A percentile compares a stretch with the other conserved stretches of the same genome.
Evolutionary conservation across 805 yeast genomes (phyloP).

Genomic region (Pichia californica): DNA sequence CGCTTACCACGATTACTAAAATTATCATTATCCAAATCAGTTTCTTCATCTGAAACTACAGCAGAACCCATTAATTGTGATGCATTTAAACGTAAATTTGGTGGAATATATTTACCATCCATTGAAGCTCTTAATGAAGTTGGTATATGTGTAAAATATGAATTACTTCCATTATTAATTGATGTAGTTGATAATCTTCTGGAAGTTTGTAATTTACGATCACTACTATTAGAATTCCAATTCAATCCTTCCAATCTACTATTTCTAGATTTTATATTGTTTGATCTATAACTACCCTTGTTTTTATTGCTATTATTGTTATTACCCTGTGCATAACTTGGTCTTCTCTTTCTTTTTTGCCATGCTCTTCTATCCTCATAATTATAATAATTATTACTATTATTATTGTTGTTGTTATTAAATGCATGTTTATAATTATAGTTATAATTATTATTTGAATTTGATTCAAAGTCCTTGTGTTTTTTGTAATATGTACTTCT

Average conservation of each 20-base stretch:
- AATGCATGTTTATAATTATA: slow-evolving; percentile 10
- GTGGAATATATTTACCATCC: slow-evolving; percentile 62
- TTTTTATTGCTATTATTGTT: slow-evolving; percentile 10
- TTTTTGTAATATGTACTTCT: slow-evolving; percentile 10
- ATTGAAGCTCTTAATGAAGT: slow-evolving; percentile 13
- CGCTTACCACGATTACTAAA: neutral
- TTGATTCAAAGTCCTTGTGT: slow-evolving; percentile 4
- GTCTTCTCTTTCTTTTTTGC: slow-evolving; percentile 25
- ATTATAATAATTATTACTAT: slow-evolving; percentile 2
- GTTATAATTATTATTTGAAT: slow-evolving; percentile 2
- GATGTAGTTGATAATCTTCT: slow-evolving; percentile 15
- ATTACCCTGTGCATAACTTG: slow-evolving; percentile 13
- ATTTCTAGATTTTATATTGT: slow-evolving; percentile 12
- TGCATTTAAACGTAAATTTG: slow-evolving; percentile 34
- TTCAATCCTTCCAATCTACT: slow-evolving; percentile 10
- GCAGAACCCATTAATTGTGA: slow-evolving; percentile 15
- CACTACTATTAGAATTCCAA: slow-evolving; percentile 31
- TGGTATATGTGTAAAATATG: slow-evolving; percentile 13
- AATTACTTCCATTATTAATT: neutral
- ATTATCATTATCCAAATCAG: slow-evolving; percentile 17
- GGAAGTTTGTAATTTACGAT: slow-evolving; percentile 59
- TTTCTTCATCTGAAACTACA: slow-evolving; percentile 27
- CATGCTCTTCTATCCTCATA: slow-evolving; percentile 24
- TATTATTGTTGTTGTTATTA: neutral
- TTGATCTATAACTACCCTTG: slow-evolving; percentile 10